These are phyloP conservation scores for Aspergillus chevalieri DNA, from an alignment of 2,329 filamentous ascomycete genomes.

Conservation along the genomic window DNA sequence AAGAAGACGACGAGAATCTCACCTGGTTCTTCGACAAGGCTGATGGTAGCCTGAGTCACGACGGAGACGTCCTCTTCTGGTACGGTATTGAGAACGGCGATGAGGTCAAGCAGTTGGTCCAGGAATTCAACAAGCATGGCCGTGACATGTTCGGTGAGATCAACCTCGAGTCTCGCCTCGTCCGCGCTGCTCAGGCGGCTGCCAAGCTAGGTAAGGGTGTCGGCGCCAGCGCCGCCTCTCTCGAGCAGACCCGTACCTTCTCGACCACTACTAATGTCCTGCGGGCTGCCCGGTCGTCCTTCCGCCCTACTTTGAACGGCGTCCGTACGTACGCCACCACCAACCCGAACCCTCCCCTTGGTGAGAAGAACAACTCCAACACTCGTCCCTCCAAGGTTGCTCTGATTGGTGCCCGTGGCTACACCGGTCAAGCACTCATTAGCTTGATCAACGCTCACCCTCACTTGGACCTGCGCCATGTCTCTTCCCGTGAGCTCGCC, in stretches of 20 bases:
- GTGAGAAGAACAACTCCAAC: constrained; percentile 81
- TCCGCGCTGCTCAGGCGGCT: constrained; percentile 67
- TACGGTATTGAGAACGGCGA: constrained; percentile 78
- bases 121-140: constrained; percentile 76
- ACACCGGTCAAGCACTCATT: constrained; percentile 88
- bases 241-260: constrained; percentile 61
- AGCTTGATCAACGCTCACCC: constrained; percentile 81
- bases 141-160: constrained; percentile 82
- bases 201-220: constrained; percentile 48
- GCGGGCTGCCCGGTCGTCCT: constrained; percentile 27
- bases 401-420: constrained; percentile 85
- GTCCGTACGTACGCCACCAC: constrained; percentile 39
- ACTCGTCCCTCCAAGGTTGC: constrained; percentile 71
- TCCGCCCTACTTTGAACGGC: constrained; percentile 23
- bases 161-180: constrained; percentile 79
- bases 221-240: constrained; percentile 41
- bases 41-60: constrained; percentile 78
- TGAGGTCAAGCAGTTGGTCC: constrained; percentile 75
- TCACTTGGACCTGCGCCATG: constrained; percentile 80
- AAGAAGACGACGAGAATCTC: constrained; percentile 90
- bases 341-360: constrained; percentile 85
- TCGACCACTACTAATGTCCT: constrained; percentile 51
- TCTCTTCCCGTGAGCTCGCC: constrained; percentile 85
- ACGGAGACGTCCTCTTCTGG: constrained; percentile 92
- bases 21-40: constrained; percentile 98